These are phyloP conservation scores for Aspergillus olivimuriae DNA, from an alignment of 495 filamentous ascomycete species.

Conservation along the genomic window DNA sequence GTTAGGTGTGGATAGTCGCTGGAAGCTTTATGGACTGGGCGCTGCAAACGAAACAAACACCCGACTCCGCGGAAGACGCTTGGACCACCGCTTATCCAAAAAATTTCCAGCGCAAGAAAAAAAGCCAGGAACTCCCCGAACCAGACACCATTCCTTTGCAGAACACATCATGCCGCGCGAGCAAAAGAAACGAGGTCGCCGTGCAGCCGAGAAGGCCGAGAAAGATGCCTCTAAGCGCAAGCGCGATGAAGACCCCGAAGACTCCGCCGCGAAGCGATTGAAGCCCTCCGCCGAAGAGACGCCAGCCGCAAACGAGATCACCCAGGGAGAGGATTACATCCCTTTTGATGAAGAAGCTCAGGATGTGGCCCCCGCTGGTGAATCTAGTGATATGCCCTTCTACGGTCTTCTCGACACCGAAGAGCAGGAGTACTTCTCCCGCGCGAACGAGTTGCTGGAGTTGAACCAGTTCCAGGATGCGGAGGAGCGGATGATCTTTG, in stretches of 20 bases:
- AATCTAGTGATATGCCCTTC: slow-evolving; percentile 63
- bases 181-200: slow-evolving; percentile 62
- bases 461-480: slow-evolving; percentile 71
- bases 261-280: slow-evolving; percentile 30
- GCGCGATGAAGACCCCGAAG: slow-evolving; percentile 37
- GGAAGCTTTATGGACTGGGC: too few species aligned
- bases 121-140: neutral
- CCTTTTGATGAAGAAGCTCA: slow-evolving; percentile 25
- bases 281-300: slow-evolving; percentile 27
- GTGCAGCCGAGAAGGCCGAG: slow-evolving; percentile 47
- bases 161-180: slow-evolving; percentile 44
- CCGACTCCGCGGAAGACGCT: slow-evolving; percentile 30
- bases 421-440: slow-evolving; percentile 91
- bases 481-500: slow-evolving; percentile 74
- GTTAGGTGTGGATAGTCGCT: too few species aligned
- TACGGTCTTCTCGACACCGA: slow-evolving; percentile 85
- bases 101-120: slow-evolving; percentile 23
- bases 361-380: slow-evolving; percentile 9
- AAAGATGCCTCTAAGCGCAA: slow-evolving; percentile 39
- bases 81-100: slow-evolving; percentile 41
- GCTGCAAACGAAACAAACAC: slow-evolving; percentile 30
- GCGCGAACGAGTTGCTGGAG: slow-evolving; percentile 82
- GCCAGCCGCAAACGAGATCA: slow-evolving; percentile 10
- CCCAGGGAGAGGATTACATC: slow-evolving; percentile 32
- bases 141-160: neutral